Base-by-base conservation (phyloP, 1,139 yeast species). In the Pneumocystis canis region DNA sequence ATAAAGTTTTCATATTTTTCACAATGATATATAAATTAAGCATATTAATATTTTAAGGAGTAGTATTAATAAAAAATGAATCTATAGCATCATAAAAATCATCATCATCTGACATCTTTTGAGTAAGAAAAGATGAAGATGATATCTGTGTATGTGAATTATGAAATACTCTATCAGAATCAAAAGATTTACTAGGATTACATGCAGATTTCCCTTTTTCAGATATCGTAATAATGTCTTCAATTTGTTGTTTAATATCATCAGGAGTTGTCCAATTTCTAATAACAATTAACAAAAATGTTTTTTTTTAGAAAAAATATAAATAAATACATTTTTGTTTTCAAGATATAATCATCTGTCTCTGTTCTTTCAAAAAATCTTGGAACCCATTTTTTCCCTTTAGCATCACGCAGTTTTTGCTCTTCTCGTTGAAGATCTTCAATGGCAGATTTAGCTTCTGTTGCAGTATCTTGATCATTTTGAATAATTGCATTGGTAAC, bases 401-500 rank as follows among this genome's bases (percentile, higher is more conserved):
- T 87, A 68, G 86, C 95, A 16, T 75, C 72, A 69, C 98, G 81
- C 69, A 82, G 79, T 71, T 85, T 86, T 11, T 96, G 90, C 58
- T 77, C 75, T 25, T 76, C 75, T 71, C 98, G 81, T 75, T 92
- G 98, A 30, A 79, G 79, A 66, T 89, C 87, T 75, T 92, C 98
- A 60, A 92, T 87, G 68, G 82, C 81, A 70, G 78, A 86, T 73
- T 92, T 92, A 71, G 89, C 97, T 33, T 83, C 85, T 0, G 98
- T 92, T 1, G 98, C 98, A 0, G 77, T 75, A 16, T 76, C 79
- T 72, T 92, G 98, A 72, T 92, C 83, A 67, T 96, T 80, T 54
- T 77, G 73, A 3, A 85, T 84, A 31, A 92, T 77, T 0, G 95
- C 97, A 65, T 82, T 83, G 25, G 87, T 80, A 0, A 95, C 96